Conservation (phyloP, 306 rosid genomes). For the Cucurbita ficifolia region DNA sequence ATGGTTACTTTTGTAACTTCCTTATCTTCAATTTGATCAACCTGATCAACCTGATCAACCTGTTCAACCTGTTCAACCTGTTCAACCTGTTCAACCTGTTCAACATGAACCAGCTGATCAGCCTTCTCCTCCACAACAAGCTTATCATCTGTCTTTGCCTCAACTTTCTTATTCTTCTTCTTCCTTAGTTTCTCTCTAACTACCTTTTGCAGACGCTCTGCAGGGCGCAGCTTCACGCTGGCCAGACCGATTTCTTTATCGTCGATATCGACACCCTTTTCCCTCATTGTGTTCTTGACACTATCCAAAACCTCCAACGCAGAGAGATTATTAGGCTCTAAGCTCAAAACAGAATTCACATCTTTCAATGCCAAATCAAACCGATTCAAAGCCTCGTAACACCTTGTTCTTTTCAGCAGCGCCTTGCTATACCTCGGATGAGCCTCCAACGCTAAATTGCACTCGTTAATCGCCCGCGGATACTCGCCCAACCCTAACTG, state of each 20-base stretch:
- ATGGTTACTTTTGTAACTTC: conserved; percentile 17
- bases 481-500: conserved; percentile 71
- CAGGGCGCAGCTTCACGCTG: conserved; percentile 19
- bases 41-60: neutral
- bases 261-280: conserved; percentile 44
- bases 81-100: conserved; percentile 15
- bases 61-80: conserved; percentile 16
- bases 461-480: conserved; percentile 71
- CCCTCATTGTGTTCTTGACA: conserved; percentile 31
- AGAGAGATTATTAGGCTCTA: conserved; percentile 45
- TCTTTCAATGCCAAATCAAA: conserved; percentile 74
- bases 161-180: conserved; percentile 33
- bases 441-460: conserved; percentile 56
- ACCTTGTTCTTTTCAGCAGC: conserved; percentile 43
- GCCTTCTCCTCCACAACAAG: conserved; percentile 30
- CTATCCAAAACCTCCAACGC: conserved; percentile 64
- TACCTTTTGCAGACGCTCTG: conserved; percentile 28
- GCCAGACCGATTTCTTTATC: conserved; percentile 51
- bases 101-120: neutral
- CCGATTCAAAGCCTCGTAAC: conserved; percentile 63
- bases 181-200: conserved; percentile 53
- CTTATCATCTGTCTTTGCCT: conserved; percentile 34
- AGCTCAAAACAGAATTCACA: conserved; percentile 39
- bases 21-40: conserved; percentile 22
- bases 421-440: conserved; percentile 59